phyloP scores from a whole-genome alignment of 371 early-diverging fungal genomes.

The Haplosporangium sp. region DNA sequence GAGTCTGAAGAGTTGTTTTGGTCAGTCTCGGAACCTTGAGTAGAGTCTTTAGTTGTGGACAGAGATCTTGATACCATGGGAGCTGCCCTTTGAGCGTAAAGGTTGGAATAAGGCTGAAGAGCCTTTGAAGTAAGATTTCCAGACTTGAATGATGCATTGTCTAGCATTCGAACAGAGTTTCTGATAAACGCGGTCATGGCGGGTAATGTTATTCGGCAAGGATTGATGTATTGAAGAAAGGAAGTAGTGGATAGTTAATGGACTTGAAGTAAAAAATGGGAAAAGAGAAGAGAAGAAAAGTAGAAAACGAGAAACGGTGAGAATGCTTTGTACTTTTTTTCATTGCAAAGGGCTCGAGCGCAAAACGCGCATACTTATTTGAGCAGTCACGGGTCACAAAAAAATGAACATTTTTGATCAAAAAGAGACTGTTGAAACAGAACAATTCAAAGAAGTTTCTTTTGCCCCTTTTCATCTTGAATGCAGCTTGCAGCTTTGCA shows the following conservation, averaged over 20 bases:
- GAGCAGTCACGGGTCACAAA: background rate
- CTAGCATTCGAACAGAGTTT: conserved; percentile 9
- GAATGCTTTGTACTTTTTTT: too few species aligned
- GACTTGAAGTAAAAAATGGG: background rate
- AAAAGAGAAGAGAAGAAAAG: background rate
- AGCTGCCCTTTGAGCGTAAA: background rate
- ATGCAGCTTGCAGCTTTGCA: background rate
- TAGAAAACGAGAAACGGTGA: background rate
- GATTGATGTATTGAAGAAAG: background rate
- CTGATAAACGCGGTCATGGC: conserved; percentile 22
- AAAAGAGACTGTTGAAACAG: too few species aligned
- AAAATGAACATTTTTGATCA: too few species aligned
- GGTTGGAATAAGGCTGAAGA: background rate
- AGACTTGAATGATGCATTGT: conserved; percentile 1
- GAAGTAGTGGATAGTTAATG: too few species aligned
- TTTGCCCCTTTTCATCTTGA: background rate
- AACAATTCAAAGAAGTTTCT: background rate
- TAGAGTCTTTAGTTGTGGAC: conserved; percentile 3
- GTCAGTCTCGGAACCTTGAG: background rate
- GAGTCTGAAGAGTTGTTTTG: background rate
- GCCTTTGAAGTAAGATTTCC: background rate
- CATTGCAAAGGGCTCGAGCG: background rate
- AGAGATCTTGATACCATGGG: conserved; percentile 9
- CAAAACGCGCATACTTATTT: background rate
- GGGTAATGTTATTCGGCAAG: background rate